Evolutionary conservation across 371 early-diverging fungal species (phyloP).

Genomic region (Haplosporangium sp.): DNA sequence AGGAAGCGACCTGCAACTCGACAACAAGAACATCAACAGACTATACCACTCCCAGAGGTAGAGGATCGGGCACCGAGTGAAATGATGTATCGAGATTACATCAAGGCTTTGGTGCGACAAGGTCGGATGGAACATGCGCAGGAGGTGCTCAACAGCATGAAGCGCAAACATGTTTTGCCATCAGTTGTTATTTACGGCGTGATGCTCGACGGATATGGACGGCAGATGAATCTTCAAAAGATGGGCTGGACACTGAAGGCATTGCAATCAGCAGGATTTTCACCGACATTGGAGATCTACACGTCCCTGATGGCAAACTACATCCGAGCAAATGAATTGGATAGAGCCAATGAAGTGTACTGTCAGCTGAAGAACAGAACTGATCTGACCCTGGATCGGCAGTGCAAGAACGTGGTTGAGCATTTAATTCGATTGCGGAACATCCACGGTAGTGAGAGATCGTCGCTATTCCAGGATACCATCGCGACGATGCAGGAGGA

Average conservation of each 20-base stretch:
- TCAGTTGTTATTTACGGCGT: conserved; percentile 25
- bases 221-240: conserved; percentile 21
- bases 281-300: conserved; percentile 33
- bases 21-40: neutral
- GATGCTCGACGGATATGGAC: conserved; percentile 45
- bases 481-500: neutral
- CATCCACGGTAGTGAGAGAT: neutral
- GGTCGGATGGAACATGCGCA: conserved; percentile 45
- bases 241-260: conserved; percentile 16
- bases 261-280: conserved; percentile 15
- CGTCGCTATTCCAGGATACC: conserved; percentile 5
- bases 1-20: neutral
- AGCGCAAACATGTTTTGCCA: conserved; percentile 19
- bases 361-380: conserved; percentile 11
- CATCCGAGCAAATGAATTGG: conserved; percentile 24
- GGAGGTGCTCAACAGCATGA: conserved; percentile 42
- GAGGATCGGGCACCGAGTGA: conserved; percentile 7
- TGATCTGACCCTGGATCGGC: conserved; percentile 22
- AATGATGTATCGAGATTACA: conserved; percentile 34
- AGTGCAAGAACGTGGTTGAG: conserved; percentile 32
- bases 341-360: conserved; percentile 29
- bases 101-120: conserved; percentile 31
- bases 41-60: neutral
- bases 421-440: conserved; percentile 18
- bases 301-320: conserved; percentile 44